Evolutionary conservation across 2,329 filamentous ascomycete species (phyloP), one percentile per base, ranked within the genome.

Genomic region (Cephalotrichum gorgonifer): DNA sequence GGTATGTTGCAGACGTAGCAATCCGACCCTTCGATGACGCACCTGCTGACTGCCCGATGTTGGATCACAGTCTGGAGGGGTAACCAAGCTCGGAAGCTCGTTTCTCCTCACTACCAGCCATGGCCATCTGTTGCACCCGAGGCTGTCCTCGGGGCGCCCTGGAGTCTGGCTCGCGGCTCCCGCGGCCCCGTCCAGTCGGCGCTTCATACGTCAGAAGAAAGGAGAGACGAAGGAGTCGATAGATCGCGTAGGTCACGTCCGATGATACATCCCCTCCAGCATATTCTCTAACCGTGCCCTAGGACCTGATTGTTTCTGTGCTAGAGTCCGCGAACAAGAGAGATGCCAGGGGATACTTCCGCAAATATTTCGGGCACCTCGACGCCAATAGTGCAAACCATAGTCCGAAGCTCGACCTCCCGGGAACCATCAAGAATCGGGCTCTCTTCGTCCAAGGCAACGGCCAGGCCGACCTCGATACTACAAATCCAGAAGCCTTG

Each of bases 271-370:
- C 35, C 17, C 35, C 6, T 6, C 22, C n/a, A 4, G n/a, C 17
- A 22, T 20, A 11, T 7, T 3, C 35, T 22, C 35, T 39, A 20
- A 39, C 35, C 6, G 3, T 9, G 17, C 12, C 7, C 17, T 20
- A 89, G 84, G 88, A 95, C 60, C 85, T 95, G 58, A 83, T 95
- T 57, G 75, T 94, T 28, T 90, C 88, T 15, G 79, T 97, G 3
- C 73, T 98, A 28, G 88, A 87, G 59, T 88, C 89, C 11, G 86
- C 90, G 6, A 96, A 91, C 0, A 95, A 90, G 66, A 82, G 93
- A 58, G 93, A 98, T 69, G 89, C 90, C 44, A 90, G 86, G 65
- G 83, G 87, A 33, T 98, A 96, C 61, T 75, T 98, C 15, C 85
- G 93, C 57, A 90, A 88, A 53, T 95, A 96, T 63, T 83, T 59